Evolutionary conservation across 2,329 filamentous ascomycete species (phyloP).

Genomic region (Penicillium sp.): DNA sequence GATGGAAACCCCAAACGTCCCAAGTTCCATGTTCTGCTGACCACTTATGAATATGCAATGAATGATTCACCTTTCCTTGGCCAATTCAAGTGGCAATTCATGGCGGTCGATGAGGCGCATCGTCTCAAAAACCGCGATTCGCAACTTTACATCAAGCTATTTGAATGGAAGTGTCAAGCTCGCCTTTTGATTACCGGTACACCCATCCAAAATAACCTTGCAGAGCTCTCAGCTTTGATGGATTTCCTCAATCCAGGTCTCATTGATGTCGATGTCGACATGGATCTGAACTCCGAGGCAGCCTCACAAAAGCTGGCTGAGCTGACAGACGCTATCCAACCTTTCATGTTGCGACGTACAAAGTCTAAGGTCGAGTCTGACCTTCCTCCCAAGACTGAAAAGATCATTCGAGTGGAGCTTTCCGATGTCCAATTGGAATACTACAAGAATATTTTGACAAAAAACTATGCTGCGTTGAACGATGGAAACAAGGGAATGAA

Average conservation of each 20-base stretch:
- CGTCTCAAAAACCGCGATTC: slow-evolving; percentile 95
- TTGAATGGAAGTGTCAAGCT: slow-evolving; percentile 83
- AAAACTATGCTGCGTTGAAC: slow-evolving; percentile 92
- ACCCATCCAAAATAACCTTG: slow-evolving; percentile 94
- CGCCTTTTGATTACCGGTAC: slow-evolving; percentile 94
- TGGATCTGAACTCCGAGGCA: slow-evolving; percentile 78
- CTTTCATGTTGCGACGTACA: slow-evolving; percentile 91
- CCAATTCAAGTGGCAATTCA: slow-evolving; percentile 94
- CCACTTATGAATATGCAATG: slow-evolving; percentile 95
- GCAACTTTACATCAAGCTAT: slow-evolving; percentile 82
- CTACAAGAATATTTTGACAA: slow-evolving; percentile 97
- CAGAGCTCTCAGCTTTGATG: slow-evolving; percentile 86
- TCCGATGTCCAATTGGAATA: slow-evolving; percentile 96
- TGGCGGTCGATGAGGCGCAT: slow-evolving; percentile 95
- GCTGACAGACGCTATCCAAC: slow-evolving; percentile 82
- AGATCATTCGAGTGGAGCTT: slow-evolving; percentile 96
- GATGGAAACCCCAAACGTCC: slow-evolving; percentile 84
- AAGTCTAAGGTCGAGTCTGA: slow-evolving; percentile 98
- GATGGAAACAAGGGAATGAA: slow-evolving; percentile 89
- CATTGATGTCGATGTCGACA: slow-evolving; percentile 85
- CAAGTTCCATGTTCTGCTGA: slow-evolving; percentile 97
- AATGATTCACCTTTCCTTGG: slow-evolving; percentile 81
- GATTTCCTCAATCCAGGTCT: slow-evolving; percentile 97
- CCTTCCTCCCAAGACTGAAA: slow-evolving; percentile 93
- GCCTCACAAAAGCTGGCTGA: slow-evolving; percentile 85